Evolutionary conservation across 1,139 yeast species (phyloP).

Genomic region (Suhomyces bribrorum): DNA sequence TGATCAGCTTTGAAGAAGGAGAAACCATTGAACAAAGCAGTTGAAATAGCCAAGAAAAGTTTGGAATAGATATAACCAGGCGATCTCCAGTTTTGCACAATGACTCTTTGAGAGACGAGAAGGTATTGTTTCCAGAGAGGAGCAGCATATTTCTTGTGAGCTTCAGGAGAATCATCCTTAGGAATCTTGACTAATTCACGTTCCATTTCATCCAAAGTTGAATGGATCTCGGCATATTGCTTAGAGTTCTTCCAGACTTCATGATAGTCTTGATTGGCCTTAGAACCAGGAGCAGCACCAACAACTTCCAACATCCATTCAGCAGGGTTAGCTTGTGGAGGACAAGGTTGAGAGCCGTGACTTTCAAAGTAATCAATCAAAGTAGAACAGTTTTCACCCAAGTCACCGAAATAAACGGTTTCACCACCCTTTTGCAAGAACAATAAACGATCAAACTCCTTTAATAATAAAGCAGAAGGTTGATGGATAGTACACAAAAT

Average conservation of each 20-base stretch:
- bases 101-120: constrained; percentile 55
- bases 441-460: constrained; percentile 68
- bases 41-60: constrained; percentile 49
- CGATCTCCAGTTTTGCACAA: constrained; percentile 74
- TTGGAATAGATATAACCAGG: constrained; percentile 72
- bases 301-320: constrained; percentile 61
- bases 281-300: constrained; percentile 36
- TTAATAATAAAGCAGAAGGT: constrained; percentile 45
- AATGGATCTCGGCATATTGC: constrained; percentile 25
- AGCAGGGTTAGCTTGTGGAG: constrained; percentile 50
- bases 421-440: constrained; percentile 54
- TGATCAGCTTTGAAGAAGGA: constrained; percentile 69
- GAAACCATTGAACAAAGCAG: constrained; percentile 70
- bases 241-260: constrained; percentile 37
- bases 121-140: constrained; percentile 48
- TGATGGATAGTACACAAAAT: constrained; percentile 47
- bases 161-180: constrained; percentile 24
- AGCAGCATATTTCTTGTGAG: constrained; percentile 44
- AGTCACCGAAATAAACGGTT: constrained; percentile 79
- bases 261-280: constrained; percentile 36
- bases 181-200: constrained; percentile 31
- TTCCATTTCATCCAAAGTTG: constrained; percentile 30
- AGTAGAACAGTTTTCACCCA: constrained; percentile 58
- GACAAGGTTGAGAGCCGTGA: constrained; percentile 52
- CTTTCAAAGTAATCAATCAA: constrained; percentile 58